phyloP scores from a whole-genome alignment of 495 filamentous ascomycete genomes.

The Neurospora sp. region DNA sequence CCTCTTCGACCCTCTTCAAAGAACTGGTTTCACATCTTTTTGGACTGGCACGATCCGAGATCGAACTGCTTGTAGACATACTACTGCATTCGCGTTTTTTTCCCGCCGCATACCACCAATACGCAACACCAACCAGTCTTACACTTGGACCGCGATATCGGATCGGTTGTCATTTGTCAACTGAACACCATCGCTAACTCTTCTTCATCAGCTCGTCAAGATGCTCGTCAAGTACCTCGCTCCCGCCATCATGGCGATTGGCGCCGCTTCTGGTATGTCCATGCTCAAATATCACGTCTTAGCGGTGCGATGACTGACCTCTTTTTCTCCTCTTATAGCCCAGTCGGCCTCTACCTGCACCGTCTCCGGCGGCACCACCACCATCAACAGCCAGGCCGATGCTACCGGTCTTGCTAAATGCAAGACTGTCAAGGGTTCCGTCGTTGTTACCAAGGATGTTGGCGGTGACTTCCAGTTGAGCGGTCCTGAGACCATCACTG shows the following conservation, averaged over 20 bases:
- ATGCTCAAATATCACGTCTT: not conserved
- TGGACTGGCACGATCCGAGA: constrained; percentile 9
- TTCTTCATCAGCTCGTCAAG: constrained; percentile 29
- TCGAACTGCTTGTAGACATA: constrained; percentile 12
- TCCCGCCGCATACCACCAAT: constrained; percentile 1
- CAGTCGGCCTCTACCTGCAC: constrained; percentile 34
- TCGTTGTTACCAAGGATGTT: constrained; percentile 51
- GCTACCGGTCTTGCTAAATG: constrained; percentile 58
- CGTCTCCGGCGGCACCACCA: constrained; percentile 30
- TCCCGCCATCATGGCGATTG: constrained; percentile 62
- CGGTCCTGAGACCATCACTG: constrained; percentile 53
- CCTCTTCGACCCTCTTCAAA: not conserved
- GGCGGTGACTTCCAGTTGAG: constrained; percentile 42
- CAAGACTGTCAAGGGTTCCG: constrained; percentile 54
- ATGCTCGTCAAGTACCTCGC: constrained; percentile 73
- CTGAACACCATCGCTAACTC: constrained; percentile 8
- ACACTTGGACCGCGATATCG: not conserved
- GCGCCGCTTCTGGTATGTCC: constrained; percentile 55
- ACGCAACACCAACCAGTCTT: not conserved
- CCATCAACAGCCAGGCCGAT: constrained; percentile 61
- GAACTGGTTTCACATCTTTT: constrained; percentile 10
- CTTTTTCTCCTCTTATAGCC: constrained; percentile 26
- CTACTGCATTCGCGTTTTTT: constrained; percentile 11
- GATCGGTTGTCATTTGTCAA: constrained; percentile 3
- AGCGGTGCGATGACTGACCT: constrained; percentile 7